These are phyloP conservation scores for Nevesoporus exiguus DNA, from an alignment of 768 basidiomycete species.

Conservation along the genomic window DNA sequence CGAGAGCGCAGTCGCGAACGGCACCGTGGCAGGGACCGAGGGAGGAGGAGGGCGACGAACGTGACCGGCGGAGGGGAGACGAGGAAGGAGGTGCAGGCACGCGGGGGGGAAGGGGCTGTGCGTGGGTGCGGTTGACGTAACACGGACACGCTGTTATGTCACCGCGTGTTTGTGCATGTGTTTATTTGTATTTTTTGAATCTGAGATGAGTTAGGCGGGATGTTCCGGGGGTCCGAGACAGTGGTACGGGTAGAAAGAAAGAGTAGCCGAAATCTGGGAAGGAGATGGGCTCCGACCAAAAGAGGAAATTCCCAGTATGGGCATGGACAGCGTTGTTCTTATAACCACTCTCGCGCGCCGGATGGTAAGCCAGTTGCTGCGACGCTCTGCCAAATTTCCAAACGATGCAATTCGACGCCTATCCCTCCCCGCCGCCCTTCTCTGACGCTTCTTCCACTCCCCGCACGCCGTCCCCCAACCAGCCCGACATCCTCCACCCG, in stretches of 20 bases:
- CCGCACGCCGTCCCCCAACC: conserved; percentile 67
- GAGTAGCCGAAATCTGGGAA: conserved; percentile 39
- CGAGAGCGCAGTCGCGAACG: conserved; percentile 13
- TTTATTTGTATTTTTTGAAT: conserved; percentile 14
- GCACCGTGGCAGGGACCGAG: conserved; percentile 8
- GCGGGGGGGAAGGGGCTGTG: conserved; percentile 21
- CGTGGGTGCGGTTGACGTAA: conserved; percentile 33
- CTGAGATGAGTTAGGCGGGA: conserved; percentile 31
- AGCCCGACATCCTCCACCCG: conserved; percentile 32
- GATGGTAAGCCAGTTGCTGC: conserved; percentile 19
- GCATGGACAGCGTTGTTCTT: conserved; percentile 32
- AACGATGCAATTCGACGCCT: conserved; percentile 57
- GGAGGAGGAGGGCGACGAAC: background rate
- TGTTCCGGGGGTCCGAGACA: conserved; percentile 34
- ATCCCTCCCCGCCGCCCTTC: conserved; percentile 49
- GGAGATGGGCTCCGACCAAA: conserved; percentile 22
- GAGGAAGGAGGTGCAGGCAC: background rate
- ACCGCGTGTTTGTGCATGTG: conserved; percentile 24
- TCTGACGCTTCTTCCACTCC: conserved; percentile 66
- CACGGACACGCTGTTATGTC: conserved; percentile 31
- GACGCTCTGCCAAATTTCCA: conserved; percentile 16
- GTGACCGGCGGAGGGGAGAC: conserved; percentile 13
- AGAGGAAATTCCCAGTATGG: conserved; percentile 26
- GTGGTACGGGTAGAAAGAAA: conserved; percentile 34
- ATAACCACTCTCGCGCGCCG: conserved; percentile 25